Conservation (phyloP, 129 eudicot species). For the Chrysanthemum seticuspe region DNA sequence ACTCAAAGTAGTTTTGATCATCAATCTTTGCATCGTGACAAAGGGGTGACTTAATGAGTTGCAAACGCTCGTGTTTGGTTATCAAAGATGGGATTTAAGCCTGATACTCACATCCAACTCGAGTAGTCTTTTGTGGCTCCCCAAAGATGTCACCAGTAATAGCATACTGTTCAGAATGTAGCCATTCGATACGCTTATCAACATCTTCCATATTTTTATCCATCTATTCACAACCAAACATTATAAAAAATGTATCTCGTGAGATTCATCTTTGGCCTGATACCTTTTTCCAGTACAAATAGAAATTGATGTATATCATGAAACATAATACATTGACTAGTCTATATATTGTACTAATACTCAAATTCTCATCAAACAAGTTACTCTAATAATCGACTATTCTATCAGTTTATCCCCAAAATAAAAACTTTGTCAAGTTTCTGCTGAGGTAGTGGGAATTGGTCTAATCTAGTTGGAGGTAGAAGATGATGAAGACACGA, state of each 20-base stretch:
- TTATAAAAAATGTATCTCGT: not conserved
- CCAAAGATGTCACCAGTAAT: constrained; percentile 23
- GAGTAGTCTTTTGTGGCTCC: constrained; percentile 26
- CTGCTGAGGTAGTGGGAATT: no score
- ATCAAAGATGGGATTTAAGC: constrained; percentile 36
- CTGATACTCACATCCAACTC: constrained; percentile 47
- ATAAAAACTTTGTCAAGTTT: no score
- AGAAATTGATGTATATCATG: no score
- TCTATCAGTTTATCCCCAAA: no score
- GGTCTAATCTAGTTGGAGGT: no score
- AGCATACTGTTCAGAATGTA: constrained; percentile 16
- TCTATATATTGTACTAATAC: no score
- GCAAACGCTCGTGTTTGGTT: constrained; percentile 21
- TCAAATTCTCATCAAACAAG: no score
- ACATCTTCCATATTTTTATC: constrained; percentile 24
- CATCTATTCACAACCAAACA: constrained; percentile 11
- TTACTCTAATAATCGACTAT: no score
- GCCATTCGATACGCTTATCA: constrained; percentile 7
- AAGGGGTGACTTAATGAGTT: not conserved
- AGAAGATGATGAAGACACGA: no score
- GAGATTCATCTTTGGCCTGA: not conserved
- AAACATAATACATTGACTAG: no score
- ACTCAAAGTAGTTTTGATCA: constrained; percentile 1
- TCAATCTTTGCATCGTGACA: not conserved
- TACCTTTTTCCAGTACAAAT: not conserved